Conservation (phyloP, 257 asterid species). For the Nicotiana tomentosiformis region DNA sequence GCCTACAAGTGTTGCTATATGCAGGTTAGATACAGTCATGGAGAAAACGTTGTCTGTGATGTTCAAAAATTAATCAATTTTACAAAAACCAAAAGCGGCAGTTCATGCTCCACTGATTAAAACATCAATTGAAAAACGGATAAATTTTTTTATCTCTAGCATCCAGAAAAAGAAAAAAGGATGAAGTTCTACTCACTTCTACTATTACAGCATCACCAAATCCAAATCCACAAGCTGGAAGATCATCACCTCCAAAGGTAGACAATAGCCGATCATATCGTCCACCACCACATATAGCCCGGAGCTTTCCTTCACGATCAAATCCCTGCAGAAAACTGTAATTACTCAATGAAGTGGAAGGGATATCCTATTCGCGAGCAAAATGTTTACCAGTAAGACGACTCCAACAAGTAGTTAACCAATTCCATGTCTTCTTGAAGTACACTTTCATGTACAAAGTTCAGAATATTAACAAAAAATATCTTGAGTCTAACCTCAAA, state of each 20-base stretch:
- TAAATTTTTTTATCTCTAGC: background rate
- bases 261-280: constrained; percentile 82
- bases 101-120: constrained; percentile 9
- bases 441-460: background rate
- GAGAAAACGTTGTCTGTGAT: background rate
- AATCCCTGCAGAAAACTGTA: constrained; percentile 54
- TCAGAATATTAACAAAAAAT: background rate
- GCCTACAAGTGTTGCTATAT: background rate
- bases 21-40: background rate
- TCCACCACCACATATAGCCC: constrained; percentile 99
- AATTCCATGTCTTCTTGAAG: background rate
- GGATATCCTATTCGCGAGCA: background rate
- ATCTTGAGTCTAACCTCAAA: constrained; percentile 58
- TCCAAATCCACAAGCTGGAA: constrained; percentile 99
- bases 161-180: background rate
- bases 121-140: background rate
- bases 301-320: constrained; percentile 84
- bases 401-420: background rate
- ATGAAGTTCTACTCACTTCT: constrained; percentile 58
- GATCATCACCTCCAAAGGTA: constrained; percentile 86
- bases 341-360: constrained; percentile 5
- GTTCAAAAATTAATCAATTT: background rate
- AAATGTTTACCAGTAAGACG: background rate
- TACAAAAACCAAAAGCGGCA: background rate
- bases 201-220: constrained; percentile 94